Base-by-base conservation (phyloP, 345 rosid species). In the Ailanthus altissimus region DNA sequence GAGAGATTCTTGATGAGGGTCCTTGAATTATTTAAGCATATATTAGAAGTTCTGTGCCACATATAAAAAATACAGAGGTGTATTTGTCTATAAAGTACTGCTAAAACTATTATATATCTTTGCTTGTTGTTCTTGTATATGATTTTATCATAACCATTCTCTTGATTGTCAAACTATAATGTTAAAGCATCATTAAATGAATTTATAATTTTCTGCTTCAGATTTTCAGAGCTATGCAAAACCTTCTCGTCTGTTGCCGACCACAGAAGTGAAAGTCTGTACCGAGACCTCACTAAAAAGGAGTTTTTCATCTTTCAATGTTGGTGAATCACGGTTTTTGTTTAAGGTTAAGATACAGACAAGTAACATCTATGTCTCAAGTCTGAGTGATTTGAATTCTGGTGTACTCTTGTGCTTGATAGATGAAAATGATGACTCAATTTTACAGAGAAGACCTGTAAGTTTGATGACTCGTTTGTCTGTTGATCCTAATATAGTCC, bases 221-320 rank as follows among this genome's bases (percentile, higher is more conserved):
- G 98, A 93, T 84, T 94, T 88, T 77, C 91, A 88, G 88, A 90
- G 81, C n/a, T 91, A 84, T 81, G 93, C 90, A 66, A 88, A 80
- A 82, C 97, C 98, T 65, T 82, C 79, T 14, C 90, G 90, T 40
- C 91, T 94, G 56, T 53, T 90, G 67, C 85, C 82, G 28, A 85
- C 91, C 43, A 84, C 87, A 36, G 90, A 90, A 81, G 86, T 81
- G 60, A 84, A 87, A 79, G 77, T 79, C 75, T 85, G 66, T 78
- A 63, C 56, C 25, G 86, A 56, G 50, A 79, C 74, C 26, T 76
- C 72, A 43, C 75, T 51, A 78, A 32, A 32, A 32, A 83, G 72
- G 59, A 32, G 28, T 23, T 58, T 78, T 50, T 38, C 74, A 2
- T 82, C 82, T 60, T 63, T 77, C 7, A 46, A 21, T 74, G 77